Percentiles rank a stretch among this genome's conserved stretches.
These are phyloP conservation scores for Acer negundo DNA, from an alignment of 345 rosid species.

Conservation along the genomic window DNA sequence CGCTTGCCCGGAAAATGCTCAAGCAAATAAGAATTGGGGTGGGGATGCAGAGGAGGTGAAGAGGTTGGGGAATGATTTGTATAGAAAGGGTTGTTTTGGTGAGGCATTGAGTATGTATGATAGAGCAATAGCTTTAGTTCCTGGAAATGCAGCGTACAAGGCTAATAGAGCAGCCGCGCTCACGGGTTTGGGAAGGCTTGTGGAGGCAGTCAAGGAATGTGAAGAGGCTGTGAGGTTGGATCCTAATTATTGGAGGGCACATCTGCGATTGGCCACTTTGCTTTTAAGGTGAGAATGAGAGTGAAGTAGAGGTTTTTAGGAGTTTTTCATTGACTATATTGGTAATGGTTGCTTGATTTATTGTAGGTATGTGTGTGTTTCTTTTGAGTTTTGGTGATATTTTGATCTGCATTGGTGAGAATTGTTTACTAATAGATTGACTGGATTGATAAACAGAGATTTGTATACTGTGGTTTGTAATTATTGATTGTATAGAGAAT, in stretches of 20 bases:
- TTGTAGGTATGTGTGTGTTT: neutral
- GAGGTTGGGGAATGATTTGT: conserved; percentile 76
- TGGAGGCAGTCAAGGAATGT: conserved; percentile 81
- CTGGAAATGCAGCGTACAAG: conserved; percentile 66
- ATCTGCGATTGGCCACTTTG: conserved; percentile 78
- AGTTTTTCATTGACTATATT: neutral
- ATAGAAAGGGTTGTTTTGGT: conserved; percentile 63
- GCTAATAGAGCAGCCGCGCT: conserved; percentile 86
- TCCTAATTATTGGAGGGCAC: conserved; percentile 78
- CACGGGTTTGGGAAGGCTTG: conserved; percentile 59
- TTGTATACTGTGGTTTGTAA: neutral
- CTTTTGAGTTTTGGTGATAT: neutral
- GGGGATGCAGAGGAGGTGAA: conserved; percentile 75
- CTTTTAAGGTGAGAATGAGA: conserved; percentile 64
- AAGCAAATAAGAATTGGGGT: conserved; percentile 5
- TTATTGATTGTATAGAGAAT: neutral
- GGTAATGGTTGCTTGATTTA: neutral
- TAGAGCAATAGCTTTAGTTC: conserved; percentile 71
- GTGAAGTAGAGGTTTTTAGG: conserved; percentile 2
- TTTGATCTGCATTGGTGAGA: conserved; percentile 2
- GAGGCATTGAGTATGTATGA: conserved; percentile 85
- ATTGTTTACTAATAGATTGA: neutral
- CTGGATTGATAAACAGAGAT: neutral
- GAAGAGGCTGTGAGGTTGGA: conserved; percentile 82
- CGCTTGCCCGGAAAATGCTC: conserved; percentile 6